A percentile compares a stretch with the other conserved stretches of the same genome.
These are phyloP conservation scores for Populus ilicifolia DNA, from an alignment of 345 rosid genomes.

Conservation along the genomic window DNA sequence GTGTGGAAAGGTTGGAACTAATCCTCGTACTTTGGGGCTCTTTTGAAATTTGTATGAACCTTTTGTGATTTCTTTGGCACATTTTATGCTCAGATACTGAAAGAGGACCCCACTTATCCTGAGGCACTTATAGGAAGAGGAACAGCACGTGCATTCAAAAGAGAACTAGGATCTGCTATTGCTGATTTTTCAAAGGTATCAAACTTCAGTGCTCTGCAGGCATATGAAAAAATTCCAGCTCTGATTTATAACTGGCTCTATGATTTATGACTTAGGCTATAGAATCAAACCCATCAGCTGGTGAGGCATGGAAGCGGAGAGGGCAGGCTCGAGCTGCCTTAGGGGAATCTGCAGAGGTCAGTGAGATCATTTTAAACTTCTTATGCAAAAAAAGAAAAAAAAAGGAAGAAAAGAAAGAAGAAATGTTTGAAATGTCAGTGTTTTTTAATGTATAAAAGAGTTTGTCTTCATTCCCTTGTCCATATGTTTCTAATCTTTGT, in stretches of 20 bases:
- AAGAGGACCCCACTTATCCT: slow-evolving; percentile 78
- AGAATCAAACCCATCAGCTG: slow-evolving; percentile 78
- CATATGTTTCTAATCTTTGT: slow-evolving; percentile 6
- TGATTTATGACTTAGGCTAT: slow-evolving; percentile 56
- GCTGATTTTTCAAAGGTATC: slow-evolving; percentile 86
- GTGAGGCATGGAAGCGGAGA: slow-evolving; percentile 99
- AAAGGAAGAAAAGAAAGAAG: too few species aligned
- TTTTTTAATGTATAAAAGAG: not conserved
- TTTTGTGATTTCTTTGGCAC: slow-evolving; percentile 10
- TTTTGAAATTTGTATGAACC: not conserved
- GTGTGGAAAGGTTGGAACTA: not conserved
- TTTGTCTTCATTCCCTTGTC: not conserved
- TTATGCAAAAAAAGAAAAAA: not conserved
- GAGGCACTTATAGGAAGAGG: slow-evolving; percentile 98
- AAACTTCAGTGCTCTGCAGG: not conserved
- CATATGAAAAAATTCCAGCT: not conserved
- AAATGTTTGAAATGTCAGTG: too few species aligned
- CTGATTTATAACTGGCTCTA: slow-evolving; percentile 9
- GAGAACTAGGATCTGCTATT: slow-evolving; percentile 83
- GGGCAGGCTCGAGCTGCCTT: slow-evolving; percentile 98
- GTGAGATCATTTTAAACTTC: slow-evolving; percentile 18
- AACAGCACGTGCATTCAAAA: slow-evolving; percentile 89
- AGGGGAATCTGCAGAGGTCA: slow-evolving; percentile 77
- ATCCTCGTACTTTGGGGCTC: slow-evolving; percentile 4
- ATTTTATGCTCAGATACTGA: slow-evolving; percentile 52